These are phyloP conservation scores for Aureobasidium leucospermi DNA, from an alignment of 2,329 filamentous ascomycete species.

Conservation along the genomic window DNA sequence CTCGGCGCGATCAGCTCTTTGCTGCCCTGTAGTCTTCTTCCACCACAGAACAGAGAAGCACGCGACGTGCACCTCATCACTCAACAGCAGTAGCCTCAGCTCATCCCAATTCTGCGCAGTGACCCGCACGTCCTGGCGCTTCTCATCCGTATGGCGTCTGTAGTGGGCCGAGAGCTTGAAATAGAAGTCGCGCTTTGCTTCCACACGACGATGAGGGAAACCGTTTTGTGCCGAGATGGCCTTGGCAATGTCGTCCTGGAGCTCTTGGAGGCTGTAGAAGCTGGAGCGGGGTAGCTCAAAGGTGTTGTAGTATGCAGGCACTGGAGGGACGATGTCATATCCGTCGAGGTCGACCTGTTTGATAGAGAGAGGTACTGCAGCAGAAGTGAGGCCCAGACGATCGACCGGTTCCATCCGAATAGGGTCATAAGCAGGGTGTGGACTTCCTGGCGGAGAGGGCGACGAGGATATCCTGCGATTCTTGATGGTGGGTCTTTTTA, in stretches of 20 bases:
- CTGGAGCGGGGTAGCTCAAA: not conserved
- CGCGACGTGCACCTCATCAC: not conserved
- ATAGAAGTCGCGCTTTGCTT: slow-evolving; percentile 5
- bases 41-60: slow-evolving; percentile 4
- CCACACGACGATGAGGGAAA: not conserved
- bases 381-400: not conserved
- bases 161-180: slow-evolving; percentile 2
- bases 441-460: not conserved
- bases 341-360: slow-evolving; percentile 9
- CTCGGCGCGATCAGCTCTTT: slow-evolving; percentile 23
- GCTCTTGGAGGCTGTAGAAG: not conserved
- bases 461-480: slow-evolving; percentile 2
- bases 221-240: not conserved
- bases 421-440: not conserved
- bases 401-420: not conserved
- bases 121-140: not conserved
- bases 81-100: not conserved
- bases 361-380: slow-evolving; percentile 2
- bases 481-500: not conserved
- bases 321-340: slow-evolving; percentile 1
- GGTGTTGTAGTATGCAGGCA: not conserved
- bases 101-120: slow-evolving; percentile 4
- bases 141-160: not conserved
- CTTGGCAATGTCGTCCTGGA: slow-evolving; percentile 6
- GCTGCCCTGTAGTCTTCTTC: slow-evolving; percentile 16